Evolutionary conservation across 2,329 filamentous ascomycete genomes (phyloP).

Genomic region (Orbilia quercus): DNA sequence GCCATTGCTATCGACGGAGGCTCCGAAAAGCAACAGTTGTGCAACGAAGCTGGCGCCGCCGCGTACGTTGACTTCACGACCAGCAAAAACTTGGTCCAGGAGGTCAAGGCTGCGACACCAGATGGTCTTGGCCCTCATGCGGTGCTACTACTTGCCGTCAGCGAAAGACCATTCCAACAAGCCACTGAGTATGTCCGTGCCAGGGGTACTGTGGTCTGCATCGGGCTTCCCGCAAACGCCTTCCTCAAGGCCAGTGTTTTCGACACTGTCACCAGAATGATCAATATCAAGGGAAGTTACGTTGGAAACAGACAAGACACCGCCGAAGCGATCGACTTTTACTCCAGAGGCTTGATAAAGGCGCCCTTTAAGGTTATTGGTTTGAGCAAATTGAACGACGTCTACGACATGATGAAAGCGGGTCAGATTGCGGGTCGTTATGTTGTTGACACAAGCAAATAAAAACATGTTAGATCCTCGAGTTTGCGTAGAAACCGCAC

Average conservation of each 20-base stretch:
- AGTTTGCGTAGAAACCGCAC: too few relatives aligned
- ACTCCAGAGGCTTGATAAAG: conserved; percentile 82
- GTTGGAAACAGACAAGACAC: conserved; percentile 92
- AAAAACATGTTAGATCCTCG: conserved; percentile 59
- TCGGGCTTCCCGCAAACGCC: conserved; percentile 85
- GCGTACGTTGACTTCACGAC: conserved; percentile 83
- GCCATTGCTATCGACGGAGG: conserved; percentile 85
- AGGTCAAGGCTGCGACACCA: conserved; percentile 82
- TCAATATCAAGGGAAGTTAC: conserved; percentile 90
- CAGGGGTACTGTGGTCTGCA: conserved; percentile 84
- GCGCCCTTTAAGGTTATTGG: conserved; percentile 87
- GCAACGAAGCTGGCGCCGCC: conserved; percentile 75
- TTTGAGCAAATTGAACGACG: conserved; percentile 79
- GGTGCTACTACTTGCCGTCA: conserved; percentile 84
- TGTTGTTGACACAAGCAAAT: conserved; percentile 79
- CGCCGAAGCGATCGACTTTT: conserved; percentile 91
- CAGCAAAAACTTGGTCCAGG: conserved; percentile 80
- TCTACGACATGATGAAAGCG: conserved; percentile 66
- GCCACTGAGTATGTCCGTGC: conserved; percentile 87
- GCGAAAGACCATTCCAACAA: conserved; percentile 95
- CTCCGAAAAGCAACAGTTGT: conserved; percentile 80
- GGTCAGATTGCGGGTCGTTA: conserved; percentile 81
- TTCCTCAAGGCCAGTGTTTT: conserved; percentile 87
- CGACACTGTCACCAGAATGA: conserved; percentile 87
- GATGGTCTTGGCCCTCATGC: conserved; percentile 88